Percentiles rank a stretch among this genome's conserved stretches.
Conservation (phyloP, 441 rosid genomes). For the Adansonia gregorii region DNA sequence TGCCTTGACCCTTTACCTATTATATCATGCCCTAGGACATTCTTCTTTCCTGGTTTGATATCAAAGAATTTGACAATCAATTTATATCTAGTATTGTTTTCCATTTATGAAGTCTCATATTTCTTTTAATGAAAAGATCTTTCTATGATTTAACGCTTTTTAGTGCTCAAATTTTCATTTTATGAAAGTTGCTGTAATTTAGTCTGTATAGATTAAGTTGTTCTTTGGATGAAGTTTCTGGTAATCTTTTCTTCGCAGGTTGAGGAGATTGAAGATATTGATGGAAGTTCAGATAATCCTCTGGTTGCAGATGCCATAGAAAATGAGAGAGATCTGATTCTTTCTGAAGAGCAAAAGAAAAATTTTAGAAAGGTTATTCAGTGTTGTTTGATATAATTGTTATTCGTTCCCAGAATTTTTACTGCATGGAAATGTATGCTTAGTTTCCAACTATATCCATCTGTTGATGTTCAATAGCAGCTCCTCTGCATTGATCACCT, state of each 20-base stretch:
- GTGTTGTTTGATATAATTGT: constrained; percentile 23
- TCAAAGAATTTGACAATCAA: constrained; percentile 1
- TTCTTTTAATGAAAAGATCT: constrained; percentile 7
- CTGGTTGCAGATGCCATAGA: constrained; percentile 83
- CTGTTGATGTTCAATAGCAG: constrained; percentile 12
- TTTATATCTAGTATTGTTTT: not conserved
- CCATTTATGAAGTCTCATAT: not conserved
- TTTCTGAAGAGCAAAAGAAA: constrained; percentile 81
- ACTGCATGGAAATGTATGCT: constrained; percentile 25
- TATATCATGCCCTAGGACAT: constrained; percentile 3
- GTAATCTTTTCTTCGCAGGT: constrained; percentile 53
- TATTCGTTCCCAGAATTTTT: not conserved
- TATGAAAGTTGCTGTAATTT: not conserved
- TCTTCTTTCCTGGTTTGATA: constrained; percentile 7
- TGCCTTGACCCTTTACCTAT: constrained; percentile 3
- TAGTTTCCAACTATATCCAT: constrained; percentile 11
- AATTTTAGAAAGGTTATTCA: constrained; percentile 76
- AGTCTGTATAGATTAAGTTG: constrained; percentile 7
- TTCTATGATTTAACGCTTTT: constrained; percentile 8
- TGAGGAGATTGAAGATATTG: constrained; percentile 96
- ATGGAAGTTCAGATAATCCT: constrained; percentile 69
- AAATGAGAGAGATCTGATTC: constrained; percentile 76
- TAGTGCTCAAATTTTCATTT: not conserved
- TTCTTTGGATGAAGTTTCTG: constrained; percentile 29
- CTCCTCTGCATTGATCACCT: not conserved